A percentile compares a stretch with the other conserved stretches of the same genome.
Evolutionary conservation across 2,329 filamentous ascomycete genomes (phyloP).

Genomic region (Parafenestella ontariensis): DNA sequence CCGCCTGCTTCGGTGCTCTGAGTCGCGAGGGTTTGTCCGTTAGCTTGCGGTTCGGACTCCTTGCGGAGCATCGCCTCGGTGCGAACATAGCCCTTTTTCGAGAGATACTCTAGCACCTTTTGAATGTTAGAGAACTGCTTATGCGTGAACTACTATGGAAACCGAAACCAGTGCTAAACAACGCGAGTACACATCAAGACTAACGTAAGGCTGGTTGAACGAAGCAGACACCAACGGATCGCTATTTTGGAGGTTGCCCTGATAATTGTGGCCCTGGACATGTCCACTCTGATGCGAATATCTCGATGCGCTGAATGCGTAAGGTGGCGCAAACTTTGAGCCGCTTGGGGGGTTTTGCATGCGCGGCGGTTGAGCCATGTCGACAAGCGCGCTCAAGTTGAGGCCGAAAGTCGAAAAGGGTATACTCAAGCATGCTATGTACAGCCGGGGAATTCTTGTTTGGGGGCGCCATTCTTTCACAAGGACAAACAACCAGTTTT

Average conservation of each 20-base stretch:
- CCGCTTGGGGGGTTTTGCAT: not conserved
- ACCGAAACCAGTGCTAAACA: too few relatives aligned
- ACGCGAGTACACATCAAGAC: not conserved
- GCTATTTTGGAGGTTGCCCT: not conserved
- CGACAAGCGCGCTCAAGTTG: not conserved
- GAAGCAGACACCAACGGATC: not conserved
- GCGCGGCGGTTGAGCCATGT: not conserved
- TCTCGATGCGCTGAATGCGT: not conserved
- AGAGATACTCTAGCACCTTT: slow-evolving; percentile 89
- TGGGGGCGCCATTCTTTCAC: not conserved
- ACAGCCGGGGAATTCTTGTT: not conserved
- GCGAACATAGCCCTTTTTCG: slow-evolving; percentile 91
- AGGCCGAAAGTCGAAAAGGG: not conserved
- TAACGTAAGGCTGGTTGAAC: not conserved
- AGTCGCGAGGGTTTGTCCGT: slow-evolving; percentile 75
- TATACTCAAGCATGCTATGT: not conserved
- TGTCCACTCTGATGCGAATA: not conserved
- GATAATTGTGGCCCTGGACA: not conserved
- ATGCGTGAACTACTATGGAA: not conserved
- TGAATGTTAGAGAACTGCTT: slow-evolving; percentile 3
- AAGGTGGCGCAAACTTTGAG: not conserved
- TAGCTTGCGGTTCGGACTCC: slow-evolving; percentile 85
- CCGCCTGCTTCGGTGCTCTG: slow-evolving; percentile 72
- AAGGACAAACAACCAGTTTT: not conserved
- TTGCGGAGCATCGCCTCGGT: slow-evolving; percentile 92